phyloP scores from a whole-genome alignment of 106 monocot species.

The Acorus calamus region DNA sequence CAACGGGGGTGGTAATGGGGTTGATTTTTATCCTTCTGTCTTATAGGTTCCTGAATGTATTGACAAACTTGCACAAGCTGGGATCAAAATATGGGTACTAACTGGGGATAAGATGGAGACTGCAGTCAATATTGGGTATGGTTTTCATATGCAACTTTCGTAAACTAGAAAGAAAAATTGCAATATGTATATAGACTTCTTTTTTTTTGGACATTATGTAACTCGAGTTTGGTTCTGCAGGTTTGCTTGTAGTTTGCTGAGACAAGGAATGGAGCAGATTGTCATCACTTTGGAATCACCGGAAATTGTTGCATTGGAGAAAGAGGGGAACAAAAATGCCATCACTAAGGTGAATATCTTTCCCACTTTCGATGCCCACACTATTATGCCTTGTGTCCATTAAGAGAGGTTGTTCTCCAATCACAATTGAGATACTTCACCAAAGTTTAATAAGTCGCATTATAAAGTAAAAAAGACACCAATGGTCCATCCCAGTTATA shows the following conservation, averaged over 20 bases:
- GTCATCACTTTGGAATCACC: constrained; percentile 5
- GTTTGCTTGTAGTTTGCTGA: constrained; percentile 14
- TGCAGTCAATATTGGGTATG: constrained; percentile 96
- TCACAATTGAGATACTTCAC: too few relatives aligned
- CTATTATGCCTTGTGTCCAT: too few relatives aligned
- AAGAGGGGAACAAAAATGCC: constrained; percentile 4
- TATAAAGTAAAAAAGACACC: too few relatives aligned
- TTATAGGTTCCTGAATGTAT: constrained; percentile 93
- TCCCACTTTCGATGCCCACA: too few relatives aligned
- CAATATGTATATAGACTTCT: too few relatives aligned
- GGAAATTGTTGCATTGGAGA: constrained; percentile 9
- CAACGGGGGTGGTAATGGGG: too few relatives aligned
- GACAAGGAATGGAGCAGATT: constrained; percentile 20
- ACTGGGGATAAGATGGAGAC: constrained; percentile 99
- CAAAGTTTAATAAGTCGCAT: too few relatives aligned
- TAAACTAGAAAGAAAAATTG: neutral
- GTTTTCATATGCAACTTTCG: neutral
- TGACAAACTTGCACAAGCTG: constrained; percentile 91
- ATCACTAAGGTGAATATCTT: constrained; percentile 5
- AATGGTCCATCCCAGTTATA: too few relatives aligned
- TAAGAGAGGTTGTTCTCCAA: too few relatives aligned
- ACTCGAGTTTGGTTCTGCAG: too few relatives aligned
- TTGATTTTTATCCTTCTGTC: neutral
- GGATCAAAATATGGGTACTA: constrained; percentile 94
- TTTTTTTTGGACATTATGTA: too few relatives aligned